These are phyloP conservation scores for Aspergillus intermedius DNA, from an alignment of 2,329 filamentous ascomycete species.

Conservation along the genomic window DNA sequence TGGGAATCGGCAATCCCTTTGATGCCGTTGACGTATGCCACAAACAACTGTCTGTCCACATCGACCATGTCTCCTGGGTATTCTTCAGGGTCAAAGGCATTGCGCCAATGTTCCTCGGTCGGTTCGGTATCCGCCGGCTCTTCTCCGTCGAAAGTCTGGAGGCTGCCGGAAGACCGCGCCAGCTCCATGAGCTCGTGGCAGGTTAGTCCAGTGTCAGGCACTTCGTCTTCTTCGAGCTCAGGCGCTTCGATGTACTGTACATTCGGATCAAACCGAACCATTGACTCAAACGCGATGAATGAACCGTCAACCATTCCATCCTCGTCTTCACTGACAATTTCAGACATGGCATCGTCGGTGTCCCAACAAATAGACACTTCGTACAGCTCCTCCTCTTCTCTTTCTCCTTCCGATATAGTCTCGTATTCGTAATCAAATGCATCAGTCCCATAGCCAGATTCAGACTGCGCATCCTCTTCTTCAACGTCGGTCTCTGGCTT, in stretches of 20 bases:
- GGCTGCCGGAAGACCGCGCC: constrained; percentile 19
- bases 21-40: constrained; percentile 39
- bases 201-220: constrained; percentile 26
- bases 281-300: constrained; percentile 31
- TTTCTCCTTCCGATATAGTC: constrained; percentile 18
- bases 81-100: constrained; percentile 23
- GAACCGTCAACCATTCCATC: constrained; percentile 29
- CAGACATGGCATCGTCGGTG: constrained; percentile 20
- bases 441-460: constrained; percentile 35
- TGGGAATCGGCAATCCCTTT: constrained; percentile 27
- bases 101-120: constrained; percentile 8
- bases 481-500: constrained; percentile 21
- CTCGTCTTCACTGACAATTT: constrained; percentile 23
- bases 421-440: constrained; percentile 25
- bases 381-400: constrained; percentile 24
- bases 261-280: constrained; percentile 29
- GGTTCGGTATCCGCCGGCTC: constrained; percentile 12
- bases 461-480: constrained; percentile 18
- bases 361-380: constrained; percentile 28
- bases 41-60: constrained; percentile 33
- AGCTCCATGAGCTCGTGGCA: constrained; percentile 36
- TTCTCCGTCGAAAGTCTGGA: constrained; percentile 14
- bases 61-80: constrained; percentile 32
- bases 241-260: constrained; percentile 30
- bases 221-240: constrained; percentile 20